phyloP scores from a whole-genome alignment of 768 basidiomycete genomes.

The Scleroderma bovista region DNA sequence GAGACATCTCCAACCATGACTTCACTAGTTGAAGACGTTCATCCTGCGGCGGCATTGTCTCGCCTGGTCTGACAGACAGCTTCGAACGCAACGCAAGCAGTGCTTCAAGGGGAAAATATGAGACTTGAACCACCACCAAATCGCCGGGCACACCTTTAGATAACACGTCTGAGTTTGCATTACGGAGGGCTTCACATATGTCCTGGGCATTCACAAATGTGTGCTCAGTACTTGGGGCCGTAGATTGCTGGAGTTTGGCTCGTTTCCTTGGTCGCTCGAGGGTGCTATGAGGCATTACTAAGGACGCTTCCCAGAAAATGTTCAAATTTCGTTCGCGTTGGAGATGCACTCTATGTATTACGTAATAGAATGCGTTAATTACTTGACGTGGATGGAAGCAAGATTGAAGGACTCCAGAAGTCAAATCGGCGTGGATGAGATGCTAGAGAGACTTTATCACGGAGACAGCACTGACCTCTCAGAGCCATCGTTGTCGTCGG shows the following conservation, averaged over 20 bases:
- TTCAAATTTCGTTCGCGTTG: not conserved
- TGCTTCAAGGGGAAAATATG: slow-evolving; percentile 19
- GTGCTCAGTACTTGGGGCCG: slow-evolving; percentile 1
- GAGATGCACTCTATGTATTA: not conserved
- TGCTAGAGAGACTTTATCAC: too few relatives aligned
- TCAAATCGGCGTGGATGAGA: too few relatives aligned
- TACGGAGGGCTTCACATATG: slow-evolving; percentile 15
- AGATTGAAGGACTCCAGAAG: too few relatives aligned
- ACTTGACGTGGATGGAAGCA: too few relatives aligned
- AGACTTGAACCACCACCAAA: not conserved
- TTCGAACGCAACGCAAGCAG: slow-evolving; percentile 59
- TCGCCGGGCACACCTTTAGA: slow-evolving; percentile 18
- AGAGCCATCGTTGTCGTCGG: too few relatives aligned
- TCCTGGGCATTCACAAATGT: slow-evolving; percentile 18
- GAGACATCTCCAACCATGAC: slow-evolving; percentile 54
- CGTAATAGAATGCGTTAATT: too few relatives aligned
- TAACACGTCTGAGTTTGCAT: slow-evolving; percentile 10
- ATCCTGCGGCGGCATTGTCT: slow-evolving; percentile 51
- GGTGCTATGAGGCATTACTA: slow-evolving; percentile 12
- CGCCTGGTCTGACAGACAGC: slow-evolving; percentile 46
- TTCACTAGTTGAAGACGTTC: slow-evolving; percentile 53
- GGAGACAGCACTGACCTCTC: too few relatives aligned
- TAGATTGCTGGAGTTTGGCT: slow-evolving; percentile 13
- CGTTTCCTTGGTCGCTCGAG: slow-evolving; percentile 16
- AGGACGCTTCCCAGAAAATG: not conserved